Evolutionary conservation across 2,329 filamentous ascomycete genomes (phyloP).

Genomic region (Penicillium sp.): DNA sequence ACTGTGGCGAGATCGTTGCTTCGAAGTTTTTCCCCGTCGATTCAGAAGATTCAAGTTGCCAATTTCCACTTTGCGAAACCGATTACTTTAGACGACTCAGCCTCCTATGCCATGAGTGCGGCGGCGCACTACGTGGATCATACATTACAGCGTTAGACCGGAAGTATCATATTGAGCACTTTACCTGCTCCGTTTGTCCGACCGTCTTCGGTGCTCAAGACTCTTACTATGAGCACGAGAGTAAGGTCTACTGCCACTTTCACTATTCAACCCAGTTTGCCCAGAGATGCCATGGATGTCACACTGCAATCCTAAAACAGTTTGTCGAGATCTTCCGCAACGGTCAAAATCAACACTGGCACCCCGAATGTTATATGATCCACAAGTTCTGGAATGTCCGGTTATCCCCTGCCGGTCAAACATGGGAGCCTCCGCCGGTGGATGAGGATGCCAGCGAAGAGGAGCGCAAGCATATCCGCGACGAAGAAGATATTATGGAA

Average conservation of each 20-base stretch:
- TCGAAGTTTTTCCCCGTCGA: slow-evolving; percentile 99
- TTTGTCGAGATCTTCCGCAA: slow-evolving; percentile 99
- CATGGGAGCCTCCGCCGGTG: slow-evolving; percentile 45
- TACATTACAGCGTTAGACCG: slow-evolving; percentile 97
- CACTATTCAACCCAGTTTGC: slow-evolving; percentile 98
- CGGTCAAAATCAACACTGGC: slow-evolving; percentile 98
- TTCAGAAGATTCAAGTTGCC: slow-evolving; percentile 74
- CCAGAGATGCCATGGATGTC: slow-evolving; percentile 92
- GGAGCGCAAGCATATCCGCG: slow-evolving; percentile 72
- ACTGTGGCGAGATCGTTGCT: slow-evolving; percentile 94
- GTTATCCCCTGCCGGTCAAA: slow-evolving; percentile 63
- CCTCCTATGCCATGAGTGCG: slow-evolving; percentile 87
- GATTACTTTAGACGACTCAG: slow-evolving; percentile 95
- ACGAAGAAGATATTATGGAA: slow-evolving; percentile 91
- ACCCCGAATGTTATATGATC: slow-evolving; percentile 99
- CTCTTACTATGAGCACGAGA: slow-evolving; percentile 98
- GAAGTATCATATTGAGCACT: slow-evolving; percentile 99
- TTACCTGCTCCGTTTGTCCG: slow-evolving; percentile 94
- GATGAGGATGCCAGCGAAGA: slow-evolving; percentile 63
- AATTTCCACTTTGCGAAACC: slow-evolving; percentile 95
- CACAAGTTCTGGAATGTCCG: slow-evolving; percentile 99
- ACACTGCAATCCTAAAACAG: slow-evolving; percentile 95
- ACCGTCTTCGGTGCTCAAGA: slow-evolving; percentile 98
- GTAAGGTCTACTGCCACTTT: slow-evolving; percentile 95
- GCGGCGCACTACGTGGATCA: slow-evolving; percentile 87